Base-by-base conservation (phyloP, 805 yeast genomes). In the Suhomyces sp. region DNA sequence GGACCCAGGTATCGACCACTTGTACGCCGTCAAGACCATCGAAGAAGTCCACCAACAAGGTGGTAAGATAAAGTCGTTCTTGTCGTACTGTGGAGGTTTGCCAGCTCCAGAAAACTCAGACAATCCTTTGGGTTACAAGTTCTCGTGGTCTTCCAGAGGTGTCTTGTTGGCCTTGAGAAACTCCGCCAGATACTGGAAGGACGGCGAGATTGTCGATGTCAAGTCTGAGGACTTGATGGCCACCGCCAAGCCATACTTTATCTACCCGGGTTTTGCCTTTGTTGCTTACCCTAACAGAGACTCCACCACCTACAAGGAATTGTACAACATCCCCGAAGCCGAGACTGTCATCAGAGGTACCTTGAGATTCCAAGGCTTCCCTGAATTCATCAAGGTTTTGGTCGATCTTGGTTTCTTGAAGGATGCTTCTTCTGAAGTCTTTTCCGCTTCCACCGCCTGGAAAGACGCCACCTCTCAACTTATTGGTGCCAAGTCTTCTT, bases 81-180 rank as follows among this genome's bases (percentile, higher is more conserved):
- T 91, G 64, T 90, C 97, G 6, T 94, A 90, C 87, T 94, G 99
- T 78, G 99, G 99, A 77, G 99, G 99, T 66, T 82, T 94, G 67
- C 98, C 98, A 60, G 94, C 99, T 31, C 97, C 99, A 58, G 99
- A 93, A 77, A 84, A 87, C 73, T 93, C 98, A 29, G 96, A 91
- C 77, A 94, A 94, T 78, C 99, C 99, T 54, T 81, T 94, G 70
- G 99, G 99, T 63, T 94, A 94, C 85, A 94, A 94, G 80, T 94
- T 94, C 77, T 92, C 98, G 44, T 94, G 99, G 99, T 90, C 97
- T 31, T 92, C 98, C 36, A 86, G 99, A 76, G 99, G 99, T 76
- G 98, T 94, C 42, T 77, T 94, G 68, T 82, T 94, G 66, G 99
- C 99, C 17, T 82, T 94, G 69, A 87, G 97, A 82, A 96, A 94